Base-by-base conservation (phyloP, 1,284 basidiomycete genomes). In the Microbotryum scabiosae region DNA sequence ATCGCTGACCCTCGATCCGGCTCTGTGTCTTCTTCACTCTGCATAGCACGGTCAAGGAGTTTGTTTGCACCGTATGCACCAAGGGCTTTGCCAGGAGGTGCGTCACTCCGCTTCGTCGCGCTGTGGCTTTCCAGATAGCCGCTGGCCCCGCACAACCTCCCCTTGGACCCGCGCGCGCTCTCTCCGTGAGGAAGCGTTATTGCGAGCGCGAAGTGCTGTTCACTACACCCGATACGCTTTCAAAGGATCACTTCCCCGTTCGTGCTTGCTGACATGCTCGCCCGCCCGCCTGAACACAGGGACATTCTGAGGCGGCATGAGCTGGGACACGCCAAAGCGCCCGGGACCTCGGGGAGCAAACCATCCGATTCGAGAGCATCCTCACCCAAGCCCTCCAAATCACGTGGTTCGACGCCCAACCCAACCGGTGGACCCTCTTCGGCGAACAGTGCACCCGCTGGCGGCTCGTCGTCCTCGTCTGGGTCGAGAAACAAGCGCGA, bases 231-330 rank as follows among this genome's bases (percentile, higher is more conserved):
- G 8, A 30, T 8, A 30, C 4, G 36, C 36, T 41, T 4, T 4
- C 9, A 12, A 41, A 41, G 5, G 9, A 41, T 6, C 36, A 18
- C 16, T 18, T 12, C 14, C 16, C 10, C 20, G 14, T 49, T 23
- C 47, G 47, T 12, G n/a, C 28, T 16, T 0, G 16, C 25, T 28
- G 21, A 28, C 4, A 32, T 52, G n/a, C 18, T 25, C 28, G 45
- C 41, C 53, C 53, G 10, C n/a, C 14, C 44, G 5, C n/a, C n/a
- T n/a, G 10, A 30, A 10, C 49, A 59, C 47, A 68, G 65, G 51
- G 66, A 68, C 62, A 68, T 68, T n/a, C 53, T 66, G 21, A 64
- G 60, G 50, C 62, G 65, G 47, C 63, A 67, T 45, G 61, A 61
- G 12, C 56, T 54, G 5, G 55, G 56, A 5, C 62, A 63, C 18